phyloP scores from a whole-genome alignment of 106 monocot species.

The Cymbidium sinense region DNA sequence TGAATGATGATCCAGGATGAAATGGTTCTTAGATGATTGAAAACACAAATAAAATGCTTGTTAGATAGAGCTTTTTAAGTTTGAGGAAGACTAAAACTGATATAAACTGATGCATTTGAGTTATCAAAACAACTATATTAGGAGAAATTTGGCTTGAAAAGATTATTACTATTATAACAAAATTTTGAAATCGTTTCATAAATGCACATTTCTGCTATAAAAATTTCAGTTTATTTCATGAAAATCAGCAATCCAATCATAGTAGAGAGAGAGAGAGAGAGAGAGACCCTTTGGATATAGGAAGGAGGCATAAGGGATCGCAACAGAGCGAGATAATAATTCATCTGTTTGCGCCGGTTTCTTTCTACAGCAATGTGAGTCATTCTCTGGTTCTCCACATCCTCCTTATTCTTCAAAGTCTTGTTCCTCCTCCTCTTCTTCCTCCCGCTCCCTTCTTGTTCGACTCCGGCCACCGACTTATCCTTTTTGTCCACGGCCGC shows the following conservation, averaged over 20 bases:
- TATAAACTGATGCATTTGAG: no score
- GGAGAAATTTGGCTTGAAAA: no score
- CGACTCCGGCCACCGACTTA: not conserved
- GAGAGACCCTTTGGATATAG: constrained; percentile 41
- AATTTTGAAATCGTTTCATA: no score
- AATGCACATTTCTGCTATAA: no score
- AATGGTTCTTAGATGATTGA: not conserved
- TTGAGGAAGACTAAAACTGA: no score
- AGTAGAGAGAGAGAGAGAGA: not conserved
- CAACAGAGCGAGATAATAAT: constrained; percentile 38
- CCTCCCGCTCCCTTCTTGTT: not conserved
- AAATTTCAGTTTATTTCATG: no score
- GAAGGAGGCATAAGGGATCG: constrained; percentile 47
- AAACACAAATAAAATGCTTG: not conserved
- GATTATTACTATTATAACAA: no score
- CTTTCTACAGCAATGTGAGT: constrained; percentile 62
- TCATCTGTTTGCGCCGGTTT: constrained; percentile 47
- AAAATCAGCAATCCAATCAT: no score
- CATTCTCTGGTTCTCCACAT: constrained; percentile 52
- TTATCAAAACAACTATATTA: no score
- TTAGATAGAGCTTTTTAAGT: not conserved
- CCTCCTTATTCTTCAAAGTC: constrained; percentile 46
- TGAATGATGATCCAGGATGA: no score
- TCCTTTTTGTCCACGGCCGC: not conserved
- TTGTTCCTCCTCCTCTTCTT: constrained; percentile 33